Evolutionary conservation across 148 eudicot species (phyloP).

Genomic region (Suaeda aralocaspica): DNA sequence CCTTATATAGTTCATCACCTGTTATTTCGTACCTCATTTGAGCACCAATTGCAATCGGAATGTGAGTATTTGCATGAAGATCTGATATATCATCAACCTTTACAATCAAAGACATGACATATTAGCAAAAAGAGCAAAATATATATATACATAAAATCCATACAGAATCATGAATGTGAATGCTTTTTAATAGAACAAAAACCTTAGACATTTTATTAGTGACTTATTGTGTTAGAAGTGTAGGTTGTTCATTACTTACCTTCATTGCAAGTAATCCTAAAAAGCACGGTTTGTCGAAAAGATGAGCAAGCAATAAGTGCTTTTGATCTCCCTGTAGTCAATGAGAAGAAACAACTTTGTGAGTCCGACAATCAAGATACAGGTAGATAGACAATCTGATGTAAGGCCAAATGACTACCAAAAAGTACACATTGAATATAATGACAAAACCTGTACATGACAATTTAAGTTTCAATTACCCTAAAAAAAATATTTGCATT

Average conservation of each 20-base stretch:
- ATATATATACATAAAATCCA: too few species aligned
- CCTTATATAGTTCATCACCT: constrained; percentile 86
- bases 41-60: constrained; percentile 79
- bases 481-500: too few species aligned
- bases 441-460: background rate
- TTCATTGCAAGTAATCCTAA: constrained; percentile 71
- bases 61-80: constrained; percentile 91
- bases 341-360: constrained; percentile 1
- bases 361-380: background rate
- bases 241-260: constrained; percentile 35
- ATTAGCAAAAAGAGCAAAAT: background rate
- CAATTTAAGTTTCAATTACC: background rate
- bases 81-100: constrained; percentile 74
- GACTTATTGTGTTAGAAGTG: too few species aligned
- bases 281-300: constrained; percentile 96
- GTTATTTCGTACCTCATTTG: constrained; percentile 93
- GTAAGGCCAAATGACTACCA: background rate
- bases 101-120: background rate
- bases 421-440: background rate
- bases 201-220: too few species aligned
- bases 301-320: constrained; percentile 81
- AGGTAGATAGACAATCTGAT: background rate
- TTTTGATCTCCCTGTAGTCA: constrained; percentile 59
- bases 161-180: background rate
- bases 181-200: too few species aligned